A percentile compares a stretch with the other conserved stretches of the same genome.
phyloP scores from a whole-genome alignment of 352 stramenopile genomes.

The Phytophthora kernoviae region DNA sequence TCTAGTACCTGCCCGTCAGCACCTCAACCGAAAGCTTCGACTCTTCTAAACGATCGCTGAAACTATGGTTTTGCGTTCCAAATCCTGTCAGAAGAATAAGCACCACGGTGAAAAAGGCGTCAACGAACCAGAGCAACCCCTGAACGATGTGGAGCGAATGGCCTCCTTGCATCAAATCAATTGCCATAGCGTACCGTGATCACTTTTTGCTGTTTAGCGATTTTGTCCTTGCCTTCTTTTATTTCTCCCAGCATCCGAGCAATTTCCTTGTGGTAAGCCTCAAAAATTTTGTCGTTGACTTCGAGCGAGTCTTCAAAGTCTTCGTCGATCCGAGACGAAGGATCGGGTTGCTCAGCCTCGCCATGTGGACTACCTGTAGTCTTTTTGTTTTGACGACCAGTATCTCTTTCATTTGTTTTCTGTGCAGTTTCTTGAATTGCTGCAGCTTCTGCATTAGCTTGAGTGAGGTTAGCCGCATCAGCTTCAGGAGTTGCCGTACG shows the following conservation, averaged over 20 bases:
- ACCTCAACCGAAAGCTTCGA: constrained; percentile 71
- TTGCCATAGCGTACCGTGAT: constrained; percentile 44
- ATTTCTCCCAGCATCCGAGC: constrained; percentile 68
- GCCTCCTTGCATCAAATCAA: neutral
- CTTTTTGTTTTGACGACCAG: constrained; percentile 2
- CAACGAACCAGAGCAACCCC: neutral
- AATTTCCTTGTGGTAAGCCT: constrained; percentile 72
- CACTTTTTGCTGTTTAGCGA: constrained; percentile 70
- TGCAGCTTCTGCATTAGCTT: neutral
- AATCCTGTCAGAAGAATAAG: constrained; percentile 38
- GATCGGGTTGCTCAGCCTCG: constrained; percentile 2
- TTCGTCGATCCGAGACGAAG: constrained; percentile 17
- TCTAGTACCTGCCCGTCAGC: constrained; percentile 61
- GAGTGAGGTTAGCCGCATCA: constrained; percentile 6
- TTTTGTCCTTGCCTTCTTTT: constrained; percentile 60
- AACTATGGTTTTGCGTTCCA: constrained; percentile 70
- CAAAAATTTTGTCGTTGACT: constrained; percentile 71
- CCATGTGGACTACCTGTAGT: neutral
- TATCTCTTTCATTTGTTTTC: constrained; percentile 6
- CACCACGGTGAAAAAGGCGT: neutral
- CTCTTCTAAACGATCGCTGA: constrained; percentile 69
- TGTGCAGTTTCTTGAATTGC: constrained; percentile 1
- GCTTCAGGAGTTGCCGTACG: constrained; percentile 26
- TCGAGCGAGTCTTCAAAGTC: constrained; percentile 29
- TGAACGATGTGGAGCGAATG: too few relatives aligned